Base-by-base conservation (phyloP, 2,329 filamentous ascomycete genomes). In the Gnomoniopsis sp. region DNA sequence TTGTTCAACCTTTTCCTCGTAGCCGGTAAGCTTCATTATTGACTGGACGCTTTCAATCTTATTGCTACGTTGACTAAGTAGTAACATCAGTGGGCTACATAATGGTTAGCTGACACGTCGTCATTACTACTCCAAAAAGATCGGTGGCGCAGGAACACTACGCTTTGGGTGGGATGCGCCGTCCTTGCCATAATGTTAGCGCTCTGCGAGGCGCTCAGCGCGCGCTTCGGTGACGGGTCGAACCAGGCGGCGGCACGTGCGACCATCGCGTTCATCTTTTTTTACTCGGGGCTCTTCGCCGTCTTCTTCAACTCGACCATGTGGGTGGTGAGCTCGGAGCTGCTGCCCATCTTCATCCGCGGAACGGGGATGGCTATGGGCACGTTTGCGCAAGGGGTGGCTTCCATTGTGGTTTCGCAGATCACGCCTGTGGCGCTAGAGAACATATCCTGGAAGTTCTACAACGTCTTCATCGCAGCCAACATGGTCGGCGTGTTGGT, bases 331-430 rank as follows among this genome's bases (percentile, higher is more conserved):
- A 65, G 67, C 74, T 67, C 71, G 54, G 64, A 72, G 55, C 68
- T 72, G 1, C 70, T 83, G 10, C 79, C 80, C 0, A 78, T 77
- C 30, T 81, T 80, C 3, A 82, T 86, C 64, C 75, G 84, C 19
- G 82, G 82, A 0, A 86, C 83, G 0, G 84, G 84, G 0, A 84
- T 85, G 61, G 82, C 82, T 74, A 78, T 62, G 82, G 64, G 69
- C 2, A 65, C 70, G 3, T 69, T 70, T 43, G 64, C 67, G 0
- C 64, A 69, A 22, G 64, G 66, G 3, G 55, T 71, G 21, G 70
- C 70, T 2, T 65, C 66, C 11, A 71, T 72, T n/a, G 69, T 69
- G 66, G 63, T 72, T 2, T 66, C 67, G 0, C 66, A 69, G 4
- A 65, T 65, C 1, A 65, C 69, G 2, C 65, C 68, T 0, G 55